Percentiles rank a stretch among this genome's conserved stretches.
These are phyloP conservation scores for Lodderomyces margitis DNA, from an alignment of 1,139 yeast genomes.

Conservation along the genomic window DNA sequence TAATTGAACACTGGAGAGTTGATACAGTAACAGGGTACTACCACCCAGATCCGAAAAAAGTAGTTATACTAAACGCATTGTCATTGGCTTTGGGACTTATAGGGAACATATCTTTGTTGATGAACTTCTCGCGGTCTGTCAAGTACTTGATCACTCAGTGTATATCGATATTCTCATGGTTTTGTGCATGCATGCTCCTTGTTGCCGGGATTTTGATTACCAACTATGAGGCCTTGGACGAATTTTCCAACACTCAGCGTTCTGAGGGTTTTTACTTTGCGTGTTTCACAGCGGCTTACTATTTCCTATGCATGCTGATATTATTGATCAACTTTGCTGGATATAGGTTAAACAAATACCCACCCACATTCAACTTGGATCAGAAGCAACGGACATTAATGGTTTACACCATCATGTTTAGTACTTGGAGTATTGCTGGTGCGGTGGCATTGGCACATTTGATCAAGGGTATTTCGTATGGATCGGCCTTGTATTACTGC, in stretches of 20 bases:
- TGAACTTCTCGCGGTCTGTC: slow-evolving; percentile 62
- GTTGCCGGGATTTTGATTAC: slow-evolving; percentile 44
- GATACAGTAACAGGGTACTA: slow-evolving; percentile 22
- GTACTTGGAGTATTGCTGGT: slow-evolving; percentile 71
- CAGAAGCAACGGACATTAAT: slow-evolving; percentile 68
- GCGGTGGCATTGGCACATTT: slow-evolving; percentile 45
- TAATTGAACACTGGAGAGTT: slow-evolving; percentile 68
- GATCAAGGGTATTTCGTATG: slow-evolving; percentile 42
- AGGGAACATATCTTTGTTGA: slow-evolving; percentile 63
- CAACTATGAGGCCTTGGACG: slow-evolving; percentile 18
- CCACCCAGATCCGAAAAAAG: slow-evolving; percentile 34
- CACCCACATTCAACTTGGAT: slow-evolving; percentile 65
- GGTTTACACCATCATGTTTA: slow-evolving; percentile 62
- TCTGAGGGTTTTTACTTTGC: slow-evolving; percentile 82
- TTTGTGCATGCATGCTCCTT: slow-evolving; percentile 52
- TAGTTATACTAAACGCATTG: slow-evolving; percentile 56
- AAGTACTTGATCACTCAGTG: slow-evolving; percentile 58
- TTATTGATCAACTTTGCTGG: slow-evolving; percentile 62
- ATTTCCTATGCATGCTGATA: slow-evolving; percentile 53
- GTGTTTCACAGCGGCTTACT: slow-evolving; percentile 58
- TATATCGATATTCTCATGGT: slow-evolving; percentile 63
- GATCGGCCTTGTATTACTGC: slow-evolving; percentile 67
- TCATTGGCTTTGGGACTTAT: slow-evolving; percentile 62
- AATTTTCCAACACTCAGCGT: slow-evolving; percentile 18
- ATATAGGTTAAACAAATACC: slow-evolving; percentile 55